Percentiles rank a stretch among this genome's conserved stretches.
phyloP scores from a whole-genome alignment of 108 stramenopile genomes.

The Fragilariopsis cylindrus region DNA sequence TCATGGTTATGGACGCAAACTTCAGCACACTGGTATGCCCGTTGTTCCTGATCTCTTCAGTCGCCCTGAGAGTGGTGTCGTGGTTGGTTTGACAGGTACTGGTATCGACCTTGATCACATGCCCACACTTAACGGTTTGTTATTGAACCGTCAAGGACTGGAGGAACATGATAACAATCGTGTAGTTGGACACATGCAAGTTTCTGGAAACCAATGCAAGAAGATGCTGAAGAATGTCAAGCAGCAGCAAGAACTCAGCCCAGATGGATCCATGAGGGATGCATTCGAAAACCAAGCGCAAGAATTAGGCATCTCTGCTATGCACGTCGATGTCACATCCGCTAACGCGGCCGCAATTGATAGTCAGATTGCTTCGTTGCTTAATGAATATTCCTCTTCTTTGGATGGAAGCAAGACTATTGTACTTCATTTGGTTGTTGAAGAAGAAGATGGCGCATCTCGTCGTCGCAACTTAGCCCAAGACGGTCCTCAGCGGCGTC shows the following conservation, averaged over 20 bases:
- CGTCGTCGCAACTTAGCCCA: conserved; percentile 25
- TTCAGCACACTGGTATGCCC: conserved; percentile 73
- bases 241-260: conserved; percentile 10
- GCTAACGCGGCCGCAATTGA: conserved; percentile 55
- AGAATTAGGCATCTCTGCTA: conserved; percentile 47
- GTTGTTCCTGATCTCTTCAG: conserved; percentile 85
- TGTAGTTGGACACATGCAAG: conserved; percentile 67
- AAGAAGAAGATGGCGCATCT: conserved; percentile 51
- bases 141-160: conserved; percentile 17
- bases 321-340: conserved; percentile 51
- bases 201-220: conserved; percentile 43
- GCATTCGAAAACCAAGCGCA: conserved; percentile 32
- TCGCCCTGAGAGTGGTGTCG: conserved; percentile 65
- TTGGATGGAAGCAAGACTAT: conserved; percentile 46
- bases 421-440: conserved; percentile 80
- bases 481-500: conserved; percentile 21
- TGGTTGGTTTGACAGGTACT: conserved; percentile 62
- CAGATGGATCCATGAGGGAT: conserved; percentile 13
- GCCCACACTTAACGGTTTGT: conserved; percentile 48
- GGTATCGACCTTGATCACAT: conserved; percentile 60
- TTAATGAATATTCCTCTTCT: conserved; percentile 34
- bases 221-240: conserved; percentile 32
- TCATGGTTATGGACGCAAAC: conserved; percentile 53
- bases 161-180: conserved; percentile 20
- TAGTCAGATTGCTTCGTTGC: conserved; percentile 45